Evolutionary conservation across 345 rosid species (phyloP), one percentile per base, ranked within the genome.

Genomic region (Ricinus communis): DNA sequence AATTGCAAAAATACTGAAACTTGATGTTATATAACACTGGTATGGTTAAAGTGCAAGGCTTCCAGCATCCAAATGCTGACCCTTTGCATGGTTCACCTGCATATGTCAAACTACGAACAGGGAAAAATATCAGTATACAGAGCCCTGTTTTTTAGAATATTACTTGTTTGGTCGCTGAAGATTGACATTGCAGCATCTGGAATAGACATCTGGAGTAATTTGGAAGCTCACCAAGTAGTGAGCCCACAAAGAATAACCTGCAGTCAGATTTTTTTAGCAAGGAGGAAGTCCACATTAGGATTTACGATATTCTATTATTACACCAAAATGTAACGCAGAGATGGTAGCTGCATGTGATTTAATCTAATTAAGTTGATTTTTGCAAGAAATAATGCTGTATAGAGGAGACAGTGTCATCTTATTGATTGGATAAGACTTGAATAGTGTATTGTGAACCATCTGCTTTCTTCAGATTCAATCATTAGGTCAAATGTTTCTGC

Each of bases 401-500:
- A 52, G 40, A 30, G 40, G 53, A 18, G 38, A 33, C 38, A 6
- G 38, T 2, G 6, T 33, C 38, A 33, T 33, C 6, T 33, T 2
- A 33, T 33, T 54, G 30, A 24, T 21, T 22, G 7, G 1, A 33
- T 59, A 2, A 30, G 22, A 59, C 22, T 31, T 30, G 27, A 4
- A 52, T 10, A 54, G 9, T 10, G n/a, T 19, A 57, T 12, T 13
- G 62, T 50, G 5, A 50, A 50, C 54, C n/a, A 3, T 16, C 5
- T 57, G 62, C 38, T 31, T 50, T 31, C 43, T 33, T 33, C 19
- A 31, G 43, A 59, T 59, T 59, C 11, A 59, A 30, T 59, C 41
- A 58, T 31, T n/a, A 59, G 19, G 24, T 59, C 38, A 57, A 57
- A 57, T 30, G n/a, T n/a, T n/a, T n/a, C n/a, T n/a, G n/a, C n/a